Base-by-base conservation (phyloP, 1,284 basidiomycete genomes). In the Trichosporon faecale region DNA sequence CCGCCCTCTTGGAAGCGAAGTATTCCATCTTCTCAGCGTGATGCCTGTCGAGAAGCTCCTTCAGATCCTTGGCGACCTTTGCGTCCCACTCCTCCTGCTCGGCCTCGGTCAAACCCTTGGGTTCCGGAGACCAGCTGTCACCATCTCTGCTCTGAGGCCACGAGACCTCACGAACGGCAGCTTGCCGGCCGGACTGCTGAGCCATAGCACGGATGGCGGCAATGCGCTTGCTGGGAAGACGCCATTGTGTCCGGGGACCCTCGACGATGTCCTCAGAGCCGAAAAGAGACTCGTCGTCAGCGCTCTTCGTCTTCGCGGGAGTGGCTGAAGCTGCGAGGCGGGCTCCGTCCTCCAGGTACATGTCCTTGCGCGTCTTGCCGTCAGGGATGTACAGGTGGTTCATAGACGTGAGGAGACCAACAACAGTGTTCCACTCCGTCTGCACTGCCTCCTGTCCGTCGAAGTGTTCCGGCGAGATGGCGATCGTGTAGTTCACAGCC, bases 401-500 rank as follows among this genome's bases (percentile, higher is more conserved):
- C 76, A 84, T 81, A 2, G 67, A 73, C 7, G 31, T 67, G 7
- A 80, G 60, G 12, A 70, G 69, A 16, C 70, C 65, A 1, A 73
- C 65, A 11, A 78, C 73, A 3, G 66, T 40, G 11, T 72, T 64
- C 1, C 76, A 68, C 5, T 66, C 69, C 4, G 44, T 64, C 2
- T 69, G 68, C 4, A 77, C 77, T 3, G 57, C 29, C 0, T 57
- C 35, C 21, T 76, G 68, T 2, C 72, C 74, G 14, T 74, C 66
- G 4, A 64, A 46, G 27, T 75, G 75, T 60, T 60, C 64, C 12
- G 64, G 57, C 5, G 70, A 68, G 5, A 75, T 72, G 6, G 66
- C 65, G 35, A 83, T 72, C 23, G 66, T 71, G 65, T 78, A 83
- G 27, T 82, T 75, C 66, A 83, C 74, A 0, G 73, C 69, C 83